Percentiles rank a stretch among this genome's conserved stretches.
phyloP scores from a whole-genome alignment of 768 basidiomycete genomes.

The Xerocomus spinulosus region DNA sequence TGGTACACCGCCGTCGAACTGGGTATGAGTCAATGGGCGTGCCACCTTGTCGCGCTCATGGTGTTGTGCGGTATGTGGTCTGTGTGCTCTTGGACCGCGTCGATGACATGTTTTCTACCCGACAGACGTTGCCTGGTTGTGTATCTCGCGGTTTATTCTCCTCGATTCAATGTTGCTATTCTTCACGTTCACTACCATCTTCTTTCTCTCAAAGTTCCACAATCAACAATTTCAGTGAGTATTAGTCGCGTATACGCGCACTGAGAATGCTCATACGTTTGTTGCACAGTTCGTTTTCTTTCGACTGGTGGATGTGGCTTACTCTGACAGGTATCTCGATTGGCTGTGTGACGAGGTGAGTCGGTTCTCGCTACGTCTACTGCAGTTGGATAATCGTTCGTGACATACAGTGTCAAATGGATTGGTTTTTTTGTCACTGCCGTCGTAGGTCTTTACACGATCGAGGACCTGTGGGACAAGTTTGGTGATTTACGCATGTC shows the following conservation, averaged over 20 bases:
- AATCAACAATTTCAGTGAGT: slow-evolving; percentile 92
- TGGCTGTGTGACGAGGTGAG: slow-evolving; percentile 87
- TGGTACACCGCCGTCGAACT: slow-evolving; percentile 97
- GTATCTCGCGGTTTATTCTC: slow-evolving; percentile 95
- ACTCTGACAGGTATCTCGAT: slow-evolving; percentile 91
- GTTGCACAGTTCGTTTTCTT: slow-evolving; percentile 70
- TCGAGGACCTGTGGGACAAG: slow-evolving; percentile 98
- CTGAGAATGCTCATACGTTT: slow-evolving; percentile 1
- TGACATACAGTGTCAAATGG: slow-evolving; percentile 78
- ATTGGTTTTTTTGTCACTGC: slow-evolving; percentile 94
- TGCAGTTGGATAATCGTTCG: not conserved
- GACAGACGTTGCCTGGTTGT: slow-evolving; percentile 94
- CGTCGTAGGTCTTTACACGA: slow-evolving; percentile 90
- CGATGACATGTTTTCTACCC: not conserved
- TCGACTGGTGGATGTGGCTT: slow-evolving; percentile 98
- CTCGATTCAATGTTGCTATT: slow-evolving; percentile 98
- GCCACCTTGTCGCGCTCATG: slow-evolving; percentile 92
- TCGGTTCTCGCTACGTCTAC: not conserved
- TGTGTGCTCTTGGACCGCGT: slow-evolving; percentile 21
- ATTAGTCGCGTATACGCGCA: not conserved
- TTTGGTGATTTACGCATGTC: slow-evolving; percentile 95
- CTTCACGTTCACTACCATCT: slow-evolving; percentile 96
- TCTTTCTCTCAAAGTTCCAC: slow-evolving; percentile 93
- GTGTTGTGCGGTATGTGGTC: slow-evolving; percentile 75
- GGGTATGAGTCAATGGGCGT: slow-evolving; percentile 84